Base-by-base conservation (phyloP, 2,329 filamentous ascomycete species). In the Cryphonectria parasitica region DNA sequence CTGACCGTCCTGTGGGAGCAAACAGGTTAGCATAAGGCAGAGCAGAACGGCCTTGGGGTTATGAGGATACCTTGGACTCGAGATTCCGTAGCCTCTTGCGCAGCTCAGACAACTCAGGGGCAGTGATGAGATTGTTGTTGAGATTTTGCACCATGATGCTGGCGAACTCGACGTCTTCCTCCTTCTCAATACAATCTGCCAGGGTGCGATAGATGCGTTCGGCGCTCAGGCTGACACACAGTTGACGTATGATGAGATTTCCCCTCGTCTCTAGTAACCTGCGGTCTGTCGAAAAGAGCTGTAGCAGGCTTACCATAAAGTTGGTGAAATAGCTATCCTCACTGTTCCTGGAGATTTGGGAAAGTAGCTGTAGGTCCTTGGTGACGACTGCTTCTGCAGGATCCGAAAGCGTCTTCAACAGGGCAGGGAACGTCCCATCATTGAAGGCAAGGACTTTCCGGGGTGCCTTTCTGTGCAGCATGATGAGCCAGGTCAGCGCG, bases 91-190 rank as follows among this genome's bases (percentile, higher is more conserved):
- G 83, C 60, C 96, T 87, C 80, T 97, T 98, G 62, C 96, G 90
- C 73, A 99, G 85, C 75, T 98, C 97, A 1, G 93, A 90, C 41
- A 99, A 85, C 80, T 99, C 95, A 0, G 97, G 96, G 0, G 97
- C 96, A 1, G 97, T 99, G 74, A 99, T 98, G 68, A 99, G 90
- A 77, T 99, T 99, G 80, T 99, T 99, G 83, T 99, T 99, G 67
- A 99, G 86, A 77, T 98, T 98, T 80, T 99, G 96, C 41, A 99
- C 94, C 96, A 99, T 99, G 76, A 99, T 98, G 78, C 95, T 98
- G 22, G 96, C 95, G 81, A 99, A 99, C 79, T 99, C 97, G 58
- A 99, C 90, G 78, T 99, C 96, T 82, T 98, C 96, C 80, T 99
- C 96, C 78, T 95, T 97, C 80, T 98, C 96, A 13, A 99, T 92